Percentiles rank a stretch among this genome's conserved stretches.
phyloP scores from a whole-genome alignment of 176 grass and related monocot species.

The Bonia amplexicaulis region DNA sequence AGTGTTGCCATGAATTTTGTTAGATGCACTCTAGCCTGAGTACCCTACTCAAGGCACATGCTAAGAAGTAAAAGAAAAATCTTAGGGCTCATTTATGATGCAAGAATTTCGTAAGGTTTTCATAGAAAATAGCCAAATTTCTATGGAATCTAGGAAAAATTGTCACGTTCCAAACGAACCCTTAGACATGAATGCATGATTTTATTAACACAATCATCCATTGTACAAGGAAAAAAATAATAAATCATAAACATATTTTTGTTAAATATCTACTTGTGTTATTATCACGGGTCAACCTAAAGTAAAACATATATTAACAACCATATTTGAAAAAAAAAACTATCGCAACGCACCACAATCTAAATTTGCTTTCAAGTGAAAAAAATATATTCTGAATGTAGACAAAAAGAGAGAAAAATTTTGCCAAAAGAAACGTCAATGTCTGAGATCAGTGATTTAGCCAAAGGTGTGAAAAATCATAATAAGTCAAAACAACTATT shows the following conservation, averaged over 20 bases:
- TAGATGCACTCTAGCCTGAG: background rate
- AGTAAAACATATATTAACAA: background rate
- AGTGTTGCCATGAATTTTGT: background rate
- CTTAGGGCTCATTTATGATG: background rate
- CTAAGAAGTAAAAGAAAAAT: background rate
- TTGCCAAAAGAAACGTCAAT: background rate
- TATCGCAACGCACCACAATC: background rate
- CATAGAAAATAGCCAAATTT: no score
- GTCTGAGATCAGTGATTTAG: background rate
- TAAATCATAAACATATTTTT: background rate
- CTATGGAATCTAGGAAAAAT: accelerated
- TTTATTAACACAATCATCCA: background rate
- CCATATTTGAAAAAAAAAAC: background rate
- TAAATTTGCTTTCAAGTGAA: background rate
- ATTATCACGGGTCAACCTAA: background rate
- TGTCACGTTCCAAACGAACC: no score
- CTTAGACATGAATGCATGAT: background rate
- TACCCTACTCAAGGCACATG: background rate
- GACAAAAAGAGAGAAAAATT: background rate
- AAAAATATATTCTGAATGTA: background rate
- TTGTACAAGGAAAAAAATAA: background rate
- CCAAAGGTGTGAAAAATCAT: background rate
- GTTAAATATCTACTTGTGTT: background rate
- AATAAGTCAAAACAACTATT: background rate
- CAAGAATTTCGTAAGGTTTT: no score